Percentiles rank a stretch among this genome's conserved stretches.
Evolutionary conservation across 768 basidiomycete genomes (phyloP).

Genomic region (Pleurotus giganteus): DNA sequence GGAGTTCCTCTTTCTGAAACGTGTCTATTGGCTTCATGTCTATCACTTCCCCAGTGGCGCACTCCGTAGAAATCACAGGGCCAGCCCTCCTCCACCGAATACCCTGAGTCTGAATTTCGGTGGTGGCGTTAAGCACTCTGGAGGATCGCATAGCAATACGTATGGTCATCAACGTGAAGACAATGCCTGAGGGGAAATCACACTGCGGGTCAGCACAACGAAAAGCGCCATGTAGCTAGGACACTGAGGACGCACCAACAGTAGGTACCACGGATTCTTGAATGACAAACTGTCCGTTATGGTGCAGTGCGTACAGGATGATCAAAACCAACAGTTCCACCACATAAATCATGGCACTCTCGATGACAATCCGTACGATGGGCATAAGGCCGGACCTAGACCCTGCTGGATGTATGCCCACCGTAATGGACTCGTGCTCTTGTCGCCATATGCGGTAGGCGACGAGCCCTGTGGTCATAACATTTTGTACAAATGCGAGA

Average conservation of each 20-base stretch:
- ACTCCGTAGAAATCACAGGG: background rate
- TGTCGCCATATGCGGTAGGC: slow-evolving; percentile 34
- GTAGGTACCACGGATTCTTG: slow-evolving; percentile 9
- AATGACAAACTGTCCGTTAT: slow-evolving; percentile 12
- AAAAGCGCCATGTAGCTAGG: background rate
- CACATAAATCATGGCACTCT: slow-evolving; percentile 17
- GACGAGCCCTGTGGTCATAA: slow-evolving; percentile 40
- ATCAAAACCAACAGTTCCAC: slow-evolving; percentile 13
- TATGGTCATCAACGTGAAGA: slow-evolving; percentile 8
- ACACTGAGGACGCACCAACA: slow-evolving; percentile 5
- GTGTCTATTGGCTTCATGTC: slow-evolving; percentile 6
- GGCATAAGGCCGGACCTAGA: slow-evolving; percentile 12
- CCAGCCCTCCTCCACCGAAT: slow-evolving; percentile 1
- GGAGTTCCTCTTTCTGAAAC: background rate
- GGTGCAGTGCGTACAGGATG: slow-evolving; percentile 14
- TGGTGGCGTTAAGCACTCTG: background rate
- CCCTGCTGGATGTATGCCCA: slow-evolving; percentile 5
- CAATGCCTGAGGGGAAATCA: background rate
- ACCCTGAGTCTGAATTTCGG: background rate
- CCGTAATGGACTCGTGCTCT: background rate
- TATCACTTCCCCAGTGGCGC: background rate
- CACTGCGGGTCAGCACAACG: background rate
- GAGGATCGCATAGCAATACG: slow-evolving; percentile 4
- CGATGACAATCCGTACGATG: slow-evolving; percentile 15
- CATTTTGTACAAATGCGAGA: slow-evolving; percentile 40